A percentile compares a stretch with the other conserved stretches of the same genome.
Evolutionary conservation across 164 flowering plant species (phyloP).

Genomic region (Pachysandra terminalis): DNA sequence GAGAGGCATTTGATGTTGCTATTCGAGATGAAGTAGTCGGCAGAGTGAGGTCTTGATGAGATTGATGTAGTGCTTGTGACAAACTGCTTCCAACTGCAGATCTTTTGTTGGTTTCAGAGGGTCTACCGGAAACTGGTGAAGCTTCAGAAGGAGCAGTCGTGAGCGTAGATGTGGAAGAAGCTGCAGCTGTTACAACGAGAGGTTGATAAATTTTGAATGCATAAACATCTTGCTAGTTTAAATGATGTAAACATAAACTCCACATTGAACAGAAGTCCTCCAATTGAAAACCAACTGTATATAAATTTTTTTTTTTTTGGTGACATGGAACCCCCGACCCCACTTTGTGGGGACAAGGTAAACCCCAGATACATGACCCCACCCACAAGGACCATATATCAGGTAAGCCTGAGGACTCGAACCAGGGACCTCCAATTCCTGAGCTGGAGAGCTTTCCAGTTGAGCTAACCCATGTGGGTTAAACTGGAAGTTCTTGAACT

Average conservation of each 20-base stretch:
- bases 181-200: conserved; percentile 23
- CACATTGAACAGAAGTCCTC: background rate
- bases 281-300: background rate
- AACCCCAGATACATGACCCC: too few relatives aligned
- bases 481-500: too few relatives aligned
- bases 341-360: too few relatives aligned
- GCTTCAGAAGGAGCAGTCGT: conserved; percentile 25
- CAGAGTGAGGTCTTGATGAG: conserved; percentile 22
- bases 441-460: too few relatives aligned
- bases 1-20: conserved; percentile 19
- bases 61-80: conserved; percentile 20
- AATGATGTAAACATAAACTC: background rate
- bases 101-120: conserved; percentile 7
- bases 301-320: too few relatives aligned
- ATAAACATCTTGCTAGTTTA: background rate
- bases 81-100: conserved; percentile 9
- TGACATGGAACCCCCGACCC: too few relatives aligned
- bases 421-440: too few relatives aligned
- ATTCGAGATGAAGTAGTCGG: conserved; percentile 15
- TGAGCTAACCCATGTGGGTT: too few relatives aligned
- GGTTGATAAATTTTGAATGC: background rate
- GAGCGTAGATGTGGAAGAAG: conserved; percentile 16
- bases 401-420: too few relatives aligned
- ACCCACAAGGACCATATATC: too few relatives aligned
- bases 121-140: background rate